Evolutionary conservation across 345 rosid genomes (phyloP), one percentile per base, ranked within the genome.

Genomic region (Eucalyptus tenuipes): DNA sequence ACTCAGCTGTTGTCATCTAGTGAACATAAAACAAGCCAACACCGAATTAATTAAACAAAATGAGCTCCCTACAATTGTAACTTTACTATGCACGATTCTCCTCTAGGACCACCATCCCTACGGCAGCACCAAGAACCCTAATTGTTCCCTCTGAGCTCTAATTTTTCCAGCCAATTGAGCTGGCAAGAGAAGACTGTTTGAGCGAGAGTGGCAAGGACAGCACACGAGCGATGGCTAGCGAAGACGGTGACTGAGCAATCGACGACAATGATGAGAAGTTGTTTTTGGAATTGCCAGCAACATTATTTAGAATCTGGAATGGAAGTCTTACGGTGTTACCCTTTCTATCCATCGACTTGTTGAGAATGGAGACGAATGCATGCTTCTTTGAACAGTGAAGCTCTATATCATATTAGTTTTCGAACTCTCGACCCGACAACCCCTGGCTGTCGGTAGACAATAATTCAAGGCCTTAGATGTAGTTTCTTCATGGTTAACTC

Each of bases 191-290:
- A 55, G 61, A 55, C 8, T 0, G 13, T 24, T 55, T 55, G 29
- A 55, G 61, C 0, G 1, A 55, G 61, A 55, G 61, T 55, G 29
- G 29, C 29, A 24, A 24, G 29, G 61, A 55, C 6, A 6, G 29
- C 29, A 52, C 57, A 52, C 2, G 1, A 3, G 57, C 29, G 0
- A 24, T 24, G 12, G 13, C 27, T 24, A 55, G 61, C 13, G 0
- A 55, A 55, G 29, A 55, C 1, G 61, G 29, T 0, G 29, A 24
- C 1, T 10, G 0, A 22, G 1, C 1, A 0, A 55, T 8, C 1
- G 5, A 55, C 5, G 0, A 1, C 2, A 5, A 22, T 3, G 27
- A 20, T 10, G 27, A 55, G 61, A 55, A 55, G 29, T 55, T 1
- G 12, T 24, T 55, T 55, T 55, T 24, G 29, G 13, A 55, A 55